A percentile compares a stretch with the other conserved stretches of the same genome.
Conservation (phyloP, 352 stramenopile genomes). For the Phytopythium mirpurense region DNA sequence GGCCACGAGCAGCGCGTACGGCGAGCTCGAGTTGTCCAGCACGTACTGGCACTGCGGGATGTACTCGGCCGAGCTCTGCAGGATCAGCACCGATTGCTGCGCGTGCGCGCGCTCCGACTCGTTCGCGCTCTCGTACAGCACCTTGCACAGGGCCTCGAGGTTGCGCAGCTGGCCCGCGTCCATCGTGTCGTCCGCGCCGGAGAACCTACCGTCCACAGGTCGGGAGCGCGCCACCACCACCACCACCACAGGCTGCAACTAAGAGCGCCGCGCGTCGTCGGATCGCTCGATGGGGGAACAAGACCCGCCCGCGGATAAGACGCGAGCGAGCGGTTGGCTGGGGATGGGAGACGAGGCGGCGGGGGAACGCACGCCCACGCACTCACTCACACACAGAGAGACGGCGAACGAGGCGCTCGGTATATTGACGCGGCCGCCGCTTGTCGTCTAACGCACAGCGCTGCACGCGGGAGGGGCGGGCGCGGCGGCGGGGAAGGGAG, state of each 20-base stretch:
- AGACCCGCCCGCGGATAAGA: too few relatives aligned
- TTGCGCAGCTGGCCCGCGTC: conserved; percentile 73
- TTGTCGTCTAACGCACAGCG: not conserved
- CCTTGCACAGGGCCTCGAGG: conserved; percentile 74
- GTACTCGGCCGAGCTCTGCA: conserved; percentile 93
- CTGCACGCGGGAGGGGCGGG: not conserved
- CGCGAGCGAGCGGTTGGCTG: not conserved
- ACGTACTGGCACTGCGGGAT: conserved; percentile 99
- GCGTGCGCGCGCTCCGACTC: conserved; percentile 67
- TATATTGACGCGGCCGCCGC: conserved; percentile 1
- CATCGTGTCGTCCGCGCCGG: conserved; percentile 20
- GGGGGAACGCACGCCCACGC: not conserved
- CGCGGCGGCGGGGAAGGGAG: not conserved
- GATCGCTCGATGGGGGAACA: not conserved
- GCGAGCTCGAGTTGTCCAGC: conserved; percentile 93
- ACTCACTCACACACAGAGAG: not conserved
- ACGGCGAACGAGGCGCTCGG: not conserved
- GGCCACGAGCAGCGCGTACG: conserved; percentile 95
- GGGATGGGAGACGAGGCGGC: not conserved
- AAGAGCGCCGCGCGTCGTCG: not conserved
- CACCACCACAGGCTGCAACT: too few relatives aligned
- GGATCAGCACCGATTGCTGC: conserved; percentile 77
- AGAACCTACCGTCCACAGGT: too few relatives aligned
- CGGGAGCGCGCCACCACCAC: too few relatives aligned
- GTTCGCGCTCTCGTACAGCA: conserved; percentile 75